These are phyloP conservation scores for Telfairia occidentalis DNA, from an alignment of 331 rosid species.

Conservation along the genomic window DNA sequence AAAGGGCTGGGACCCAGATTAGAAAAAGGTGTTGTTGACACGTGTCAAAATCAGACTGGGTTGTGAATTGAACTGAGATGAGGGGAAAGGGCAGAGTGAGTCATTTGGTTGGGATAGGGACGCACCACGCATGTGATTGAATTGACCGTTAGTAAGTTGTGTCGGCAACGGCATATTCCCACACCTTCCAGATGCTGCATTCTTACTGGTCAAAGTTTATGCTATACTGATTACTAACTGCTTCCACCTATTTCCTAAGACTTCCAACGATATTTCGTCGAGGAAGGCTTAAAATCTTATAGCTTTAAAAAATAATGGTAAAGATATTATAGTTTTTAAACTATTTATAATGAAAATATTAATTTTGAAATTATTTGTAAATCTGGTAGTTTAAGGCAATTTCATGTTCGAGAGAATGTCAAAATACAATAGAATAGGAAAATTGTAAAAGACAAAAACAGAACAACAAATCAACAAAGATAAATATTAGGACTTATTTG, in stretches of 20 bases:
- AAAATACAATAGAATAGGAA: no score
- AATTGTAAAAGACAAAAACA: no score
- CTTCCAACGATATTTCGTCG: background rate
- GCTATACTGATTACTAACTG: background rate
- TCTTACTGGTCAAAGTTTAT: background rate
- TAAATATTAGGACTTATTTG: no score
- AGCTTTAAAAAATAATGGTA: no score
- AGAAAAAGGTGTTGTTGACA: background rate
- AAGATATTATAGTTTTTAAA: no score
- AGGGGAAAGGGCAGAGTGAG: background rate
- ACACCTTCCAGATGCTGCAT: background rate
- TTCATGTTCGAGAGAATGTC: no score
- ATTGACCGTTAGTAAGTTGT: background rate
- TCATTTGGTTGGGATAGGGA: background rate
- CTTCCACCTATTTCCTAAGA: background rate
- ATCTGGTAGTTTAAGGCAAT: no score
- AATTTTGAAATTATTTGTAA: no score
- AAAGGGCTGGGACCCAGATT: background rate
- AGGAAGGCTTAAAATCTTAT: no score
- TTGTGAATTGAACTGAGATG: background rate
- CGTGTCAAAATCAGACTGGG: background rate
- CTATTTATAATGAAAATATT: no score
- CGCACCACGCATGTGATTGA: background rate
- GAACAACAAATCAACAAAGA: no score
- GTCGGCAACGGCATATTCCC: constrained; percentile 2